Evolutionary conservation across 75 land plant genomes (phyloP).

Genomic region (Isoetes taiwanensis): DNA sequence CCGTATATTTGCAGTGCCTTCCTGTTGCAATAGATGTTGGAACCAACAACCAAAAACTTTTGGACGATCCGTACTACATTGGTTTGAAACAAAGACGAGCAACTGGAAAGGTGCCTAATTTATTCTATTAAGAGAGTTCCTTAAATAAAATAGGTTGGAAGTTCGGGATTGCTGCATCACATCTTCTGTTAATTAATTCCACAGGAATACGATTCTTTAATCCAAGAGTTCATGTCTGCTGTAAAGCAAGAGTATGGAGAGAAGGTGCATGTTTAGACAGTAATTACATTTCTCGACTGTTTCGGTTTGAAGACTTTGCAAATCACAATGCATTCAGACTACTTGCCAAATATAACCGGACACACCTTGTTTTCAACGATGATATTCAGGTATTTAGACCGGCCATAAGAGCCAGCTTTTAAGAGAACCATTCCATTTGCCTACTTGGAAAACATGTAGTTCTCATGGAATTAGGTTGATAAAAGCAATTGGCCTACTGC

Average conservation of each 20-base stretch:
- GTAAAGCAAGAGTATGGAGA: slow-evolving; percentile 6
- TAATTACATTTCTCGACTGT: neutral
- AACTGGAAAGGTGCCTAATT: neutral
- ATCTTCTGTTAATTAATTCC: neutral
- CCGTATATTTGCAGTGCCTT: neutral
- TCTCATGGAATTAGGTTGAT: too few species aligned
- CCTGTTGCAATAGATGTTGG: slow-evolving; percentile 4
- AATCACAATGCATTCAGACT: slow-evolving; percentile 7
- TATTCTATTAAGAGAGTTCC: neutral
- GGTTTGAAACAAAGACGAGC: slow-evolving; percentile 5
- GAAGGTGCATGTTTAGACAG: neutral
- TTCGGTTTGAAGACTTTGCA: slow-evolving; percentile 8
- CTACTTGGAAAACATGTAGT: too few species aligned
- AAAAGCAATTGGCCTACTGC: slow-evolving; percentile 15
- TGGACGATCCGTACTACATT: slow-evolving; percentile 2
- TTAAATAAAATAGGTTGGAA: neutral
- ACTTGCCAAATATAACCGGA: neutral
- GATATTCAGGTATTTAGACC: slow-evolving; percentile 9
- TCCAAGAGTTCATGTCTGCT: slow-evolving; percentile 5
- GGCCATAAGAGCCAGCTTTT: too few species aligned
- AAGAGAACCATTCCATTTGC: too few species aligned
- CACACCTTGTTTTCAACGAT: slow-evolving; percentile 6
- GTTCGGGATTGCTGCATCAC: too few species aligned
- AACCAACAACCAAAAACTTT: slow-evolving; percentile 2
- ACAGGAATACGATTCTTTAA: slow-evolving; percentile 5